Evolutionary conservation across 2,329 filamentous ascomycete genomes (phyloP).

Genomic region (Sordariomycetes sp.): DNA sequence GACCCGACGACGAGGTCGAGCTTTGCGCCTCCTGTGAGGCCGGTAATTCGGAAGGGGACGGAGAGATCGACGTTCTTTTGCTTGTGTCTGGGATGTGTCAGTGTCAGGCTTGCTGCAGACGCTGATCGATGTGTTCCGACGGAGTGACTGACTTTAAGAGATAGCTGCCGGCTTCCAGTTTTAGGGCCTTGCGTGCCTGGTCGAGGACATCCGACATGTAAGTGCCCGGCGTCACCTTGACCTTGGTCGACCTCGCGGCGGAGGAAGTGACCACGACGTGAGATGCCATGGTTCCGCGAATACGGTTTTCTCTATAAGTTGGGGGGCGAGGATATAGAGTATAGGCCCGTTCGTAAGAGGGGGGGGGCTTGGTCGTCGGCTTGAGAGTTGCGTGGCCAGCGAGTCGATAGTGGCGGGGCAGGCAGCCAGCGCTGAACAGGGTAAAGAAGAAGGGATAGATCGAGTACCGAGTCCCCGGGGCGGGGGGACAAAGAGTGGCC

Average conservation of each 20-base stretch:
- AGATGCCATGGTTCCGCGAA: conserved; percentile 55
- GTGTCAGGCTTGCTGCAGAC: neutral
- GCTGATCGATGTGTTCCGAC: too few relatives aligned
- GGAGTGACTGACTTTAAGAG: conserved; percentile 61
- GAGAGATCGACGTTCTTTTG: conserved; percentile 82
- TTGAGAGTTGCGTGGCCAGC: too few relatives aligned
- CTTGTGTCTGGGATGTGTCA: conserved; percentile 48
- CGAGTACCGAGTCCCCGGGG: too few relatives aligned
- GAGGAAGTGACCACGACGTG: conserved; percentile 83
- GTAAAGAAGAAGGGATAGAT: too few relatives aligned
- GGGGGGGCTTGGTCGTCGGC: too few relatives aligned
- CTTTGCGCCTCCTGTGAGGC: conserved; percentile 76
- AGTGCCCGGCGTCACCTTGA: conserved; percentile 76
- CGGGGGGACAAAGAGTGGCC: neutral
- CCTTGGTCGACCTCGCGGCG: conserved; percentile 61
- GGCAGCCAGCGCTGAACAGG: too few relatives aligned
- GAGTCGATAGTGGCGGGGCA: too few relatives aligned
- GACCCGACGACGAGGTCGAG: conserved; percentile 84
- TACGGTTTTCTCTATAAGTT: neutral
- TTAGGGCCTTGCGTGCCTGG: conserved; percentile 79
- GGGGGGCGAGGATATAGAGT: too few relatives aligned
- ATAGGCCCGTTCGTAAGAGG: too few relatives aligned
- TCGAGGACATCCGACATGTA: conserved; percentile 77
- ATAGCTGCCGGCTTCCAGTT: conserved; percentile 61
- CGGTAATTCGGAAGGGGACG: conserved; percentile 70